Conservation (phyloP, 1,139 yeast genomes). For the Yamadazyma sp. region DNA sequence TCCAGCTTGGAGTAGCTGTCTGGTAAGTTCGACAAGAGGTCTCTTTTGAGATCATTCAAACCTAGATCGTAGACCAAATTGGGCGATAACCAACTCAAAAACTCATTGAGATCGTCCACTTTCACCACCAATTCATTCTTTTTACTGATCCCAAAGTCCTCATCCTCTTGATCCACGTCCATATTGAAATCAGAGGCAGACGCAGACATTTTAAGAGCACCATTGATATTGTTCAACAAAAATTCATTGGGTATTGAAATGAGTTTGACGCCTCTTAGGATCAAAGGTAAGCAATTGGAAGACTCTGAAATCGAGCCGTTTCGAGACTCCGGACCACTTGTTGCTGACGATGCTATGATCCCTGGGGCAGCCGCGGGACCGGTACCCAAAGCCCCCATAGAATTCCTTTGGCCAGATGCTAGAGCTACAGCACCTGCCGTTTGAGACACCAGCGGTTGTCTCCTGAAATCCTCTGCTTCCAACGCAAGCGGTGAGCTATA, state of each 20-base stretch:
- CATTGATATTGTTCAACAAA: slow-evolving; percentile 35
- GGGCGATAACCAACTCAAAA: slow-evolving; percentile 33
- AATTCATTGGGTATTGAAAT: slow-evolving; percentile 57
- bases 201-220: slow-evolving; percentile 18
- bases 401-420: background rate
- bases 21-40: slow-evolving; percentile 18
- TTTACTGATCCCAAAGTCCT: slow-evolving; percentile 31
- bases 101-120: slow-evolving; percentile 30
- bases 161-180: slow-evolving; percentile 39
- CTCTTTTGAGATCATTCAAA: slow-evolving; percentile 18
- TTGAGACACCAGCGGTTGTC: slow-evolving; percentile 8
- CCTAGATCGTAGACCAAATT: slow-evolving; percentile 42
- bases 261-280: slow-evolving; percentile 60
- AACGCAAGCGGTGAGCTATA: slow-evolving; percentile 16
- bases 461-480: slow-evolving; percentile 15
- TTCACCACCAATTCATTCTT: slow-evolving; percentile 34
- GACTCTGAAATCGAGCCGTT: slow-evolving; percentile 28
- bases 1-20: background rate
- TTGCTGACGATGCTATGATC: no score
- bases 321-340: slow-evolving; percentile 1
- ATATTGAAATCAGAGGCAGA: slow-evolving; percentile 29
- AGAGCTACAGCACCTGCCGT: no score
- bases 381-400: no score
- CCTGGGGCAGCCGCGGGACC: background rate
- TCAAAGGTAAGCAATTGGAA: slow-evolving; percentile 61